These are phyloP conservation scores for Fomitopsis pinicola DNA, from an alignment of 1,284 basidiomycete genomes.

Conservation along the genomic window DNA sequence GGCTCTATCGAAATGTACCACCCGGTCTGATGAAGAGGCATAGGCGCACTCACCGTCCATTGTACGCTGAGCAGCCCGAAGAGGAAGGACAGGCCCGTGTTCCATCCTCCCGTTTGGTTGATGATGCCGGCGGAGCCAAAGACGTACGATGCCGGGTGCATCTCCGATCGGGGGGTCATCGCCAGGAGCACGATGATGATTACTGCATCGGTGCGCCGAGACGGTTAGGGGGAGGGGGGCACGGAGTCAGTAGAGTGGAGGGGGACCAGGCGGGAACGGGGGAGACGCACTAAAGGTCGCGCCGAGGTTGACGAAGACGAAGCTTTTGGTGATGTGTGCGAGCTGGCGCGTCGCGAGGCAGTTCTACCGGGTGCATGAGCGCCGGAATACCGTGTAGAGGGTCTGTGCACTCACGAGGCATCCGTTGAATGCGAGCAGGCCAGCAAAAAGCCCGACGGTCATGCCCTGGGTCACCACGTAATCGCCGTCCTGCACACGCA, in stretches of 20 bases:
- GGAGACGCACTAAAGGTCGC: conserved; percentile 50
- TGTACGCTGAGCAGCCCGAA: conserved; percentile 89
- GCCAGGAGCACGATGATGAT: conserved; percentile 86
- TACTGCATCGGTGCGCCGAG: conserved; percentile 34
- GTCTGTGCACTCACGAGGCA: conserved; percentile 41
- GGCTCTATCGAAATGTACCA: too few species aligned
- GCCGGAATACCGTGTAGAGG: neutral
- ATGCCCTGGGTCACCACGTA: conserved; percentile 55
- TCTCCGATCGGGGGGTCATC: conserved; percentile 71
- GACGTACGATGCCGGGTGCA: conserved; percentile 78
- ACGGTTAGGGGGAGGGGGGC: neutral
- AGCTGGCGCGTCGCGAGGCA: conserved; percentile 80
- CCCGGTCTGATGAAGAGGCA: neutral
- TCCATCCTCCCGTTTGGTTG: conserved; percentile 80
- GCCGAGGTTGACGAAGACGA: conserved; percentile 87
- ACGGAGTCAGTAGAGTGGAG: neutral
- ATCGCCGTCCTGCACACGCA: conserved; percentile 36
- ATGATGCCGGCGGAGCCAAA: conserved; percentile 68
- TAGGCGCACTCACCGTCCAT: conserved; percentile 67
- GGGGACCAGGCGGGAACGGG: neutral
- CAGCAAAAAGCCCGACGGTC: conserved; percentile 73
- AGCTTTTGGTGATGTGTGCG: conserved; percentile 73
- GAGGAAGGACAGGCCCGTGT: conserved; percentile 79
- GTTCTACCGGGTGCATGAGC: conserved; percentile 46
- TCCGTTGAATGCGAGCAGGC: conserved; percentile 71